Evolutionary conservation across 345 rosid species (phyloP).

Genomic region (Salix koriyanagi): DNA sequence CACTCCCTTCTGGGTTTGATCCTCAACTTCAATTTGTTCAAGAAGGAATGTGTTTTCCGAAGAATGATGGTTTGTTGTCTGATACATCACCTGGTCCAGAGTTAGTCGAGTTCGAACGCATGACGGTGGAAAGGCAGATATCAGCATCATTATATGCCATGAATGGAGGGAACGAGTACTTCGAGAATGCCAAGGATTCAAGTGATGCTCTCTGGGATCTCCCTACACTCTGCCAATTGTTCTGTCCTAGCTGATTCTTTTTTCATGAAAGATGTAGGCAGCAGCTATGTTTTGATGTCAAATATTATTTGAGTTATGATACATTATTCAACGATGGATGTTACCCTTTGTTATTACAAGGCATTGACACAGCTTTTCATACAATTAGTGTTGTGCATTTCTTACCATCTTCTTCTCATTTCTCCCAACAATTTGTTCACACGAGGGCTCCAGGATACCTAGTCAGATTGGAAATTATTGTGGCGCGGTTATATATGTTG

Average conservation of each 20-base stretch:
- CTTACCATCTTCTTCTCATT: not conserved
- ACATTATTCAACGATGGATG: not conserved
- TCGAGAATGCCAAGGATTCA: conserved; percentile 39
- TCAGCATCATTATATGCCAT: conserved; percentile 60
- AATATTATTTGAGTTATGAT: not conserved
- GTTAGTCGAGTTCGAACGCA: conserved; percentile 30
- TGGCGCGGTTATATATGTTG: no score
- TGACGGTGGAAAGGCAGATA: conserved; percentile 63
- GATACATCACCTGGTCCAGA: conserved; percentile 28
- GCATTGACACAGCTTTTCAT: not conserved
- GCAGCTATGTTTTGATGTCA: not conserved
- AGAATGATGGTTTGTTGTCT: conserved; percentile 10
- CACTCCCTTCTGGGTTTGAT: conserved; percentile 17
- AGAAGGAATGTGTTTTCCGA: conserved; percentile 24
- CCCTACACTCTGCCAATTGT: conserved; percentile 47
- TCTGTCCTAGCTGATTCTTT: conserved; percentile 9
- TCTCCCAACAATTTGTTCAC: not conserved
- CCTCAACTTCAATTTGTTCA: conserved; percentile 35
- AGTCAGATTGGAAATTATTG: not conserved
- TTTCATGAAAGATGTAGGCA: no score
- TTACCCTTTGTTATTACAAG: not conserved
- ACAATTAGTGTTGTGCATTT: not conserved
- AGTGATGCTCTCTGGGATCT: conserved; percentile 63
- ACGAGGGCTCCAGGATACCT: not conserved
- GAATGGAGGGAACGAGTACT: conserved; percentile 52